Evolutionary conservation across 31 red algal species (phyloP).

Genomic region (Porphyra umbilicalis): DNA sequence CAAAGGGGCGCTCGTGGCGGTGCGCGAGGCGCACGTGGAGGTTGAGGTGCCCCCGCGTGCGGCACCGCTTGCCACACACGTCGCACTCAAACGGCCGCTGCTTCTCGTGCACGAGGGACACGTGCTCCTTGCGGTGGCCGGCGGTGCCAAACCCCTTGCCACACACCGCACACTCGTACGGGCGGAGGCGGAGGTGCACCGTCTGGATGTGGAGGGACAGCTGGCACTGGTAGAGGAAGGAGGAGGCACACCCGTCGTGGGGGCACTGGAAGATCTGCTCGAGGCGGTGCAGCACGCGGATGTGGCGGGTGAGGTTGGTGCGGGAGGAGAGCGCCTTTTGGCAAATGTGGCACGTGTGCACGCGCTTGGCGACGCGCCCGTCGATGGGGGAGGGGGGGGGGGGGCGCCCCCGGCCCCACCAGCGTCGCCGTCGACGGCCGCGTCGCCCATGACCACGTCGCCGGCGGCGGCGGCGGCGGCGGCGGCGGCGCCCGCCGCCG

Average conservation of each 20-base stretch:
- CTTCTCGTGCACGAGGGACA: conserved; percentile 59
- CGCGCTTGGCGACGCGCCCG: background rate
- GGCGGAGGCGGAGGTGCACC: conserved; percentile 58
- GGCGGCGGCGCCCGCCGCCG: too few relatives aligned
- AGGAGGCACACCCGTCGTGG: background rate
- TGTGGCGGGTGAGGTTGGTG: background rate
- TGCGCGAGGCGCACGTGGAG: conserved; percentile 45
- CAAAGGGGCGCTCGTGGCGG: conserved; percentile 42
- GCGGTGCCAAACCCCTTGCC: conserved; percentile 40
- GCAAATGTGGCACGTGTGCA: background rate
- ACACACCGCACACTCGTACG: conserved; percentile 43
- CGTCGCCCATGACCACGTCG: too few relatives aligned
- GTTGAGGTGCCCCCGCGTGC: background rate
- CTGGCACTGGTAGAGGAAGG: conserved; percentile 16
- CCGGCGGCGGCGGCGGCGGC: background rate
- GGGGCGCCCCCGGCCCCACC: background rate
- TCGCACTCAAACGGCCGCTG: conserved; percentile 61
- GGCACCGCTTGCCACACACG: conserved; percentile 34
- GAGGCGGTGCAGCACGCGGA: background rate
- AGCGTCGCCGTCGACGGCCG: too few relatives aligned
- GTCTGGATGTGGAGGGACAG: conserved; percentile 65
- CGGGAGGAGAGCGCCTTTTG: background rate
- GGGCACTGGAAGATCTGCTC: background rate
- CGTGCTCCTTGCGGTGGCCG: conserved; percentile 57
- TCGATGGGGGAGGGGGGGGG: background rate